Evolutionary conservation across 2,329 filamentous ascomycete genomes (phyloP), one percentile per base, ranked within the genome.

Genomic region (Cadophora malorum): DNA sequence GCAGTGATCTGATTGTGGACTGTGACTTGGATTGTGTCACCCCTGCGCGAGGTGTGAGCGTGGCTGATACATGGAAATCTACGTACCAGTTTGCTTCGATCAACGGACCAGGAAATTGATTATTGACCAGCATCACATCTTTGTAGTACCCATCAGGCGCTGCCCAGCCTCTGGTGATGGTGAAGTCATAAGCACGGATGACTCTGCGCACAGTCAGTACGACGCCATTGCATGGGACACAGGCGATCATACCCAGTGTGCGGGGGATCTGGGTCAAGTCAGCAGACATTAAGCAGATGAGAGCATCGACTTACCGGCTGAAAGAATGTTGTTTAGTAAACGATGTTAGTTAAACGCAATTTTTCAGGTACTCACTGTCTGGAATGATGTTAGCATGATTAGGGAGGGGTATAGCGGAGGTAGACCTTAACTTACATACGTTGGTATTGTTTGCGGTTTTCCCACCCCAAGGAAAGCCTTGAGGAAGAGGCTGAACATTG

Each of bases 1-100:
- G 74, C 78, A 12, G 81, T 85, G 16, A 94, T 86, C 61, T 88
- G 85, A 79, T 96, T 96, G 78, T 87, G 84, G 65, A 94, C 84
- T 38, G 88, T 89, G 50, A 93, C 86, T 64, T 91, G 80, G 56
- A 88, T 83, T 7, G 64, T 74, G 63, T 81, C 79, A 25, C 78
- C 79, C 76, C 76, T 59, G 2, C 21, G 5, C 38, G 7, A 58
- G 55, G 4, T n/a, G 5, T 45, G 7, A 59, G 35, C 5, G 10
- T 16, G 12, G 19, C 19, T 2, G 10, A 16, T 59, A 33, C 8
- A 5, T 16, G n/a, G 10, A 16, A 12, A 35, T 16, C 1, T 2
- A 23, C 56, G 7, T 16, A 59, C 56, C 56, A 59, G 16, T 59
- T 59, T 28, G 56, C 56, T 41, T 59, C 56, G 21, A 59, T 59